phyloP scores from a whole-genome alignment of 441 rosid genomes.

The Corymbia citriodora region DNA sequence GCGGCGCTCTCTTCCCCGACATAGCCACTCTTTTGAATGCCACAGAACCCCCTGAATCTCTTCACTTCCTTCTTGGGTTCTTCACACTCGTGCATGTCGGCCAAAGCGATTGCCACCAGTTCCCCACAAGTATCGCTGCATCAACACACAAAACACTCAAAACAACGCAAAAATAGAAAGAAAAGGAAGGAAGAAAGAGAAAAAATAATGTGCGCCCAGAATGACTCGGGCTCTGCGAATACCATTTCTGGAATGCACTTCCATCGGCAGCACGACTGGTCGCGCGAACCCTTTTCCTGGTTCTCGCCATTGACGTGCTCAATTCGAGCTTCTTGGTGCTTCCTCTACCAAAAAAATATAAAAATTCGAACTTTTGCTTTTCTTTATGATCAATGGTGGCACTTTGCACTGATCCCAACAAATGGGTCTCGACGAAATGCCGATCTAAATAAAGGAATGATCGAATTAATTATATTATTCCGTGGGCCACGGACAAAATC shows the following conservation, averaged over 20 bases:
- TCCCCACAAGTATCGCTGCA: conserved; percentile 48
- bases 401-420: background rate
- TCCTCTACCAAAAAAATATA: background rate
- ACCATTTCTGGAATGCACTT: conserved; percentile 74
- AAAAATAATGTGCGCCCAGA: background rate
- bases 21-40: conserved; percentile 3
- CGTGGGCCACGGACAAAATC: background rate
- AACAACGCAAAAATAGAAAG: background rate
- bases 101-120: conserved; percentile 48
- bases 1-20: conserved; percentile 7
- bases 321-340: conserved; percentile 3
- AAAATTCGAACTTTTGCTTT: background rate
- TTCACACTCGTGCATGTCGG: conserved; percentile 70
- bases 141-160: background rate
- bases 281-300: conserved; percentile 61
- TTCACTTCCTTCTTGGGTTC: conserved; percentile 32
- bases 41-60: conserved; percentile 45
- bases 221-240: background rate
- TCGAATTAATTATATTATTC: background rate
- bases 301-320: conserved; percentile 48
- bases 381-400: background rate
- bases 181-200: background rate
- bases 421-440: background rate
- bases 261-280: conserved; percentile 67
- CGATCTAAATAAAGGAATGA: background rate